Evolutionary conservation across 2,329 filamentous ascomycete genomes (phyloP).

Genomic region (Aspergillus hiratsukae): DNA sequence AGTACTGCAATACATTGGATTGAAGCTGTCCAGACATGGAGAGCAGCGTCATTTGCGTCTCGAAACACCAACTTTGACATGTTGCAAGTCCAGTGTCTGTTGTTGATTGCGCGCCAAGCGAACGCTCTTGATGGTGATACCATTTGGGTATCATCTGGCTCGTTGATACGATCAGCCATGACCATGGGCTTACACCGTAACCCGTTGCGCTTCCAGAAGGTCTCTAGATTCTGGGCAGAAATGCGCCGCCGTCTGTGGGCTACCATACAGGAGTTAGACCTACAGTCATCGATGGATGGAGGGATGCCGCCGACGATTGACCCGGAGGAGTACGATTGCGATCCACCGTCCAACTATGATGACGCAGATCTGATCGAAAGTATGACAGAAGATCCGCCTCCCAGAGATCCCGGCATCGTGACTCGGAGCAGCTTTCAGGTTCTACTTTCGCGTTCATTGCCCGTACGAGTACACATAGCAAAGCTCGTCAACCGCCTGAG

Average conservation of each 20-base stretch:
- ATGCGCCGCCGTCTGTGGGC: conserved; percentile 44
- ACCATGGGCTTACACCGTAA: conserved; percentile 41
- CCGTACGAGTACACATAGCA: conserved; percentile 26
- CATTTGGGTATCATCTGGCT: conserved; percentile 35
- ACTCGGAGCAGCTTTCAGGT: conserved; percentile 28
- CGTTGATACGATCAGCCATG: conserved; percentile 39
- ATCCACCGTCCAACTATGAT: conserved; percentile 35
- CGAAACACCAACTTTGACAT: conserved; percentile 26
- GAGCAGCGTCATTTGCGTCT: conserved; percentile 28
- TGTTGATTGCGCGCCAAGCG: conserved; percentile 31
- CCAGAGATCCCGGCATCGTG: conserved; percentile 10
- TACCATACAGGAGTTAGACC: conserved; percentile 40
- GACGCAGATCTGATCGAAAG: conserved; percentile 30
- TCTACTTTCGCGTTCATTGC: conserved; percentile 24
- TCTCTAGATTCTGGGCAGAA: conserved; percentile 39
- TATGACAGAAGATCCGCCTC: conserved; percentile 22
- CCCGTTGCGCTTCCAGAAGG: conserved; percentile 30
- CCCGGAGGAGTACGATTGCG: conserved; percentile 34
- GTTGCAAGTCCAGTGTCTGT: conserved; percentile 31
- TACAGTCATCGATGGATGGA: conserved; percentile 34
- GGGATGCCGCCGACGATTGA: conserved; percentile 32
- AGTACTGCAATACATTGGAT: conserved; percentile 44
- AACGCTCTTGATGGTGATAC: conserved; percentile 29
- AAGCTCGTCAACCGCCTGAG: conserved; percentile 27
- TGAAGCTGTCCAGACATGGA: conserved; percentile 32